Evolutionary conservation across 192 early-diverging fungal species (phyloP).

Genomic region (Coemansia sp.): DNA sequence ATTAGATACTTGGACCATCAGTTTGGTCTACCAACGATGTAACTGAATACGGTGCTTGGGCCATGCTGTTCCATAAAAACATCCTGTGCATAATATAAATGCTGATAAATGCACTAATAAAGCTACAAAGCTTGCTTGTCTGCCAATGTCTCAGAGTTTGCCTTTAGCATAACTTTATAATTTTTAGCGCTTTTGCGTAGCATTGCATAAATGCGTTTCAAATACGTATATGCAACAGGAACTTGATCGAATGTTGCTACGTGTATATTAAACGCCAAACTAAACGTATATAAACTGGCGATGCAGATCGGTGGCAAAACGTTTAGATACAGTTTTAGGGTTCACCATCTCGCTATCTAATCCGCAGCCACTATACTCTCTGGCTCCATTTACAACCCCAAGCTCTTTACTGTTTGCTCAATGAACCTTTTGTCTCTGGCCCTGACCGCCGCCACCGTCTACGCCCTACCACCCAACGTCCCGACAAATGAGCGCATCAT

Average conservation of each 20-base stretch:
- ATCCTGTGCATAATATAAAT: neutral
- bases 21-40: neutral
- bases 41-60: constrained; percentile 58
- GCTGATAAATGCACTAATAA: neutral
- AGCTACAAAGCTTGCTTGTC: neutral
- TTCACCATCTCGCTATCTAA: too few relatives aligned
- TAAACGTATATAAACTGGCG: neutral
- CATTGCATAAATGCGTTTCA: constrained; percentile 2
- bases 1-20: neutral
- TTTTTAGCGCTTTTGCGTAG: neutral
- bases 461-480: neutral
- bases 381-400: neutral
- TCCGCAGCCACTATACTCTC: too few relatives aligned
- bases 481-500: constrained; percentile 32
- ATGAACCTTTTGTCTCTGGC: neutral
- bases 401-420: neutral
- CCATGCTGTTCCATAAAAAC: constrained; percentile 1
- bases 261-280: too few relatives aligned
- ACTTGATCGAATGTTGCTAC: too few relatives aligned
- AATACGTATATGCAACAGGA: neutral
- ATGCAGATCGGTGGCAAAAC: too few relatives aligned
- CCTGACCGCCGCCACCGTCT: neutral
- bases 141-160: neutral
- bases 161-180: neutral
- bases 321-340: too few relatives aligned